Evolutionary conservation across 495 filamentous ascomycete species (phyloP), one percentile per base, ranked within the genome.

Genomic region (Penicillium cataractarum): DNA sequence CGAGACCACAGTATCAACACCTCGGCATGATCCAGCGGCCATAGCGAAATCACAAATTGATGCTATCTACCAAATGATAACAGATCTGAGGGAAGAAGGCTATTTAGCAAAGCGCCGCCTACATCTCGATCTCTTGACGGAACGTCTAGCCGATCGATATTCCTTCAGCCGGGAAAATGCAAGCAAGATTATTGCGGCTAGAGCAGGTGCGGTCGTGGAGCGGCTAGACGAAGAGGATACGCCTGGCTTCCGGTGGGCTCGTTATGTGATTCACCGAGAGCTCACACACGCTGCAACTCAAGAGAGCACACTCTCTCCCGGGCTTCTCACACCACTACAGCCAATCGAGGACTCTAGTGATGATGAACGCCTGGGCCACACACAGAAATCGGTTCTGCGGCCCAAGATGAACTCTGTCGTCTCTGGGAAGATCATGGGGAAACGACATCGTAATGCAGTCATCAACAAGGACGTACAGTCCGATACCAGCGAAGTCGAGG

Each of bases 381-480:
- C 74, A 26, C 76, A 78, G 46, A 83, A 82, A 61, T 87, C 84
- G 6, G 79, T 84, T 2, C 69, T 86, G 4, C 78, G 82, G 33
- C 84, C 84, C 3, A 84, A 79, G 50, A 71, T 73, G 35, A 75
- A 73, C 55, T 57, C 66, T 37, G 69, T 73, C 1, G 60, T 78
- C 21, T 79, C 79, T 13, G 65, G 65, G 6, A 81, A 78, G 57
- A 66, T 82, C 65, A 75, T 78, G 37, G 73, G 80, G 67, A 72
- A 82, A 73, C 71, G 86, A 76, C 77, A 82, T 65, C 65, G 83
- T 68, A 74, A 71, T 62, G 64, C 57, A 56, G 44, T 46, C 49
- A 67, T 71, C 58, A 67, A 71, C 21, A 74, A 75, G 24, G 56
- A 73, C n/a, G 68, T 71, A 56, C 40, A 67, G 21, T 69, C 70